Evolutionary conservation across 805 yeast genomes (phyloP).

Genomic region (Candida koratica): DNA sequence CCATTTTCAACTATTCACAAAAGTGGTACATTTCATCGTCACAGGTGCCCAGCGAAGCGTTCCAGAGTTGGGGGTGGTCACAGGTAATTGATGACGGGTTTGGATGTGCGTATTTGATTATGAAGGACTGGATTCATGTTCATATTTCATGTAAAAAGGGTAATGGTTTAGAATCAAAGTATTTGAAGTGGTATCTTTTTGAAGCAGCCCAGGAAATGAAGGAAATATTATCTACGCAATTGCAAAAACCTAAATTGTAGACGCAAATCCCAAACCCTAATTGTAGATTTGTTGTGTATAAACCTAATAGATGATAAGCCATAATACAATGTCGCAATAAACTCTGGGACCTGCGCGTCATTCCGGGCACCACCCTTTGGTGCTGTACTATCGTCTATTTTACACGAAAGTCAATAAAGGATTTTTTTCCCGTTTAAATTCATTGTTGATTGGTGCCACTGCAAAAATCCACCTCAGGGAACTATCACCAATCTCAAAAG

Average conservation of each 20-base stretch:
- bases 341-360: no score
- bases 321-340: no score
- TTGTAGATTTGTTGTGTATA: no score
- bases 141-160: conserved; percentile 75
- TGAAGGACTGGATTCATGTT: conserved; percentile 78
- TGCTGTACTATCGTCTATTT: conserved; percentile 8
- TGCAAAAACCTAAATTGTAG: conserved; percentile 40
- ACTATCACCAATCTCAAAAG: neutral
- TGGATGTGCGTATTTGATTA: conserved; percentile 91
- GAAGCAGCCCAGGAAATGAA: conserved; percentile 80
- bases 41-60: conserved; percentile 73
- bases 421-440: conserved; percentile 4
- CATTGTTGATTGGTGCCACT: neutral
- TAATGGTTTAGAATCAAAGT: conserved; percentile 52
- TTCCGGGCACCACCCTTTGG: no score
- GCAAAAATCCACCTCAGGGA: neutral
- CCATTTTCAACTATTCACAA: conserved; percentile 68
- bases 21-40: conserved; percentile 89
- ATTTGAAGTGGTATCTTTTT: conserved; percentile 63
- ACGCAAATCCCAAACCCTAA: no score
- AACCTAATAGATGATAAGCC: no score
- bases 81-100: conserved; percentile 92
- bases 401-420: conserved; percentile 6
- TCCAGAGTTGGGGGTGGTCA: conserved; percentile 94
- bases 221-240: conserved; percentile 49